Evolutionary conservation across 257 asterid genomes (phyloP).

Genomic region (Ballota nigra): DNA sequence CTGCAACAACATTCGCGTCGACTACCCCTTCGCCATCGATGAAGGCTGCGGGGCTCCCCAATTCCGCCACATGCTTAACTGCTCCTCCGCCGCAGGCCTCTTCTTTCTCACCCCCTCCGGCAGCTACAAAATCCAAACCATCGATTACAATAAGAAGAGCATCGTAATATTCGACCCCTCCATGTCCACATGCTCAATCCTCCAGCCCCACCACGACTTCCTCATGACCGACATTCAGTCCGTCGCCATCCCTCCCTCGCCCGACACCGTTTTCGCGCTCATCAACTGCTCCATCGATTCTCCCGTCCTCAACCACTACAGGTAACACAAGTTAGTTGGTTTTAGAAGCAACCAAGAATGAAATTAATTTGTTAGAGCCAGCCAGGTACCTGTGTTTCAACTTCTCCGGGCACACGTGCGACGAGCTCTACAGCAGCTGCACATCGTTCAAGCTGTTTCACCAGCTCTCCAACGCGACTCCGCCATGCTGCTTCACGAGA

Average conservation of each 20-base stretch:
- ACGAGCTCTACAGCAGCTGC: slow-evolving; percentile 71
- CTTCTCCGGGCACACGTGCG: slow-evolving; percentile 81
- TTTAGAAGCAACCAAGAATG: too few species aligned
- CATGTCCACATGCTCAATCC: slow-evolving; percentile 92
- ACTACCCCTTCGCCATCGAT: slow-evolving; percentile 81
- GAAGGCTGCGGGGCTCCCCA: slow-evolving; percentile 88
- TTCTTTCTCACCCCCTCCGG: slow-evolving; percentile 89
- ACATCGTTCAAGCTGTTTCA: slow-evolving; percentile 76
- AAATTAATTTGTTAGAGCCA: too few species aligned
- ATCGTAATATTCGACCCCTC: slow-evolving; percentile 65
- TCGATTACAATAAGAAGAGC: slow-evolving; percentile 52
- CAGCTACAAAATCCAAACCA: slow-evolving; percentile 66
- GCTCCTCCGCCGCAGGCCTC: slow-evolving; percentile 54
- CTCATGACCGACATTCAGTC: slow-evolving; percentile 70
- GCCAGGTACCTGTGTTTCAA: slow-evolving; percentile 59
- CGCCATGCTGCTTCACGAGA: slow-evolving; percentile 81
- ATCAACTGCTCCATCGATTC: slow-evolving; percentile 86
- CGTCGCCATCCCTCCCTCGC: slow-evolving; percentile 71
- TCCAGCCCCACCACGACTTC: slow-evolving; percentile 89
- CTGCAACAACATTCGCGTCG: slow-evolving; percentile 75
- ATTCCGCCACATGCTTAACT: slow-evolving; percentile 70
- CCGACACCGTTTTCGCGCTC: slow-evolving; percentile 80
- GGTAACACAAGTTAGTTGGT: too few species aligned
- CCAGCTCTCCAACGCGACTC: slow-evolving; percentile 44
- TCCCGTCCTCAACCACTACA: slow-evolving; percentile 80